Conservation (phyloP, 306 rosid species). For the Ceratonia siliqua region DNA sequence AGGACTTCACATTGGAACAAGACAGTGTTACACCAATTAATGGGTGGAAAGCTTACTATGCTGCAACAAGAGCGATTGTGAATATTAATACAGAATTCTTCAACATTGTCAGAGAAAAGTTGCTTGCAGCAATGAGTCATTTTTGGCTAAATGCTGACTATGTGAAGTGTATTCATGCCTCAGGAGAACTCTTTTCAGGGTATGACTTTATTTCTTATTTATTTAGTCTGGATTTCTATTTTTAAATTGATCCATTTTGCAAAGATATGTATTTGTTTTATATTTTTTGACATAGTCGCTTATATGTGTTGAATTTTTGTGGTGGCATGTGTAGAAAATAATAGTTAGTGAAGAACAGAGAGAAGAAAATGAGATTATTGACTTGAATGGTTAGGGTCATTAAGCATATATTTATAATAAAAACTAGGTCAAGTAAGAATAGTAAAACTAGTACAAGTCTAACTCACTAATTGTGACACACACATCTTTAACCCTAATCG, state of each 20-base stretch:
- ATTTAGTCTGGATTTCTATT: conserved; percentile 9
- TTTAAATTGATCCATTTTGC: background rate
- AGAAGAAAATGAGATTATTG: too few relatives aligned
- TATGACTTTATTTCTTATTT: conserved; percentile 38
- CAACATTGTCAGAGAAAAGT: conserved; percentile 78
- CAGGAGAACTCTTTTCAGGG: conserved; percentile 96
- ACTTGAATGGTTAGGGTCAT: too few relatives aligned
- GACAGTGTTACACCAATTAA: conserved; percentile 71
- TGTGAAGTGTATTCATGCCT: conserved; percentile 90
- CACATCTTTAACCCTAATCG: too few relatives aligned
- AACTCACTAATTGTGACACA: too few relatives aligned
- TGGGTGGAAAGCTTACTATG: conserved; percentile 99
- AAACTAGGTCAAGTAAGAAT: too few relatives aligned
- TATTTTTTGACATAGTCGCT: background rate
- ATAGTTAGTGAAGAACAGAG: too few relatives aligned
- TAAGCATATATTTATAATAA: too few relatives aligned
- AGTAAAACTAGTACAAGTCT: too few relatives aligned
- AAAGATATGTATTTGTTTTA: background rate
- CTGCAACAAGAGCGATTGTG: conserved; percentile 92
- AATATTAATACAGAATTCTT: conserved; percentile 79
- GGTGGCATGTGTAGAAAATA: too few relatives aligned
- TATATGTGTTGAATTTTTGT: background rate
- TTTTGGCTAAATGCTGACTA: conserved; percentile 96
- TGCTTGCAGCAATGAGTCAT: conserved; percentile 75
- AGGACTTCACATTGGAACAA: conserved; percentile 96